These are phyloP conservation scores for Kwoniella heveanensis DNA, from an alignment of 768 basidiomycete genomes.

Conservation along the genomic window DNA sequence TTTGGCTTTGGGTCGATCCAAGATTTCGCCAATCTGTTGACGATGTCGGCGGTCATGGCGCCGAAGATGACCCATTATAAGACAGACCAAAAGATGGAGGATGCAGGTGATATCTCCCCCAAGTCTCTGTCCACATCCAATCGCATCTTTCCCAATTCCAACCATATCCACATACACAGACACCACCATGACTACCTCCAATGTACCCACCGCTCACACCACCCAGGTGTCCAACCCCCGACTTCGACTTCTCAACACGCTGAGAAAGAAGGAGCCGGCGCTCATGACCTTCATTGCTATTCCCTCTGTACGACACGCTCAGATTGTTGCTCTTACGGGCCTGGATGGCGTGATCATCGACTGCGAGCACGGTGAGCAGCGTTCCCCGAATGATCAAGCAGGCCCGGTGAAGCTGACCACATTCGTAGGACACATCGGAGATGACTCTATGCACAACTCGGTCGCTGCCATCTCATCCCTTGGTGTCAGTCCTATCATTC, in stretches of 20 bases:
- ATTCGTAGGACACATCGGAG: constrained; percentile 44
- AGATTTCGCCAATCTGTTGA: no score
- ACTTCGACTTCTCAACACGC: constrained; percentile 37
- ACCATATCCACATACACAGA: not conserved
- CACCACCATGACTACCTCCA: constrained; percentile 7
- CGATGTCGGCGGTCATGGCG: no score
- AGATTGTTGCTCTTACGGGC: constrained; percentile 41
- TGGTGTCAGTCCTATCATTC: constrained; percentile 42
- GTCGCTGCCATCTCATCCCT: constrained; percentile 44
- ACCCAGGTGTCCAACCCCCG: constrained; percentile 36
- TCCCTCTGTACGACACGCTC: constrained; percentile 30
- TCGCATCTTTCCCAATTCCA: not conserved
- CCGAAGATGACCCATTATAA: no score
- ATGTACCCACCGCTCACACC: constrained; percentile 28
- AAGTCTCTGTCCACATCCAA: not conserved
- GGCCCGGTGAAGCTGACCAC: no score
- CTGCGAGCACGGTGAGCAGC: constrained; percentile 48
- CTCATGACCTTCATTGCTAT: constrained; percentile 47
- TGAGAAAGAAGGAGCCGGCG: constrained; percentile 27
- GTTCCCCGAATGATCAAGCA: not conserved
- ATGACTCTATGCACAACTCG: constrained; percentile 48
- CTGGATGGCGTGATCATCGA: constrained; percentile 50
- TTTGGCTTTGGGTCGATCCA: no score
- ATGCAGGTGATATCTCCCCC: no score
- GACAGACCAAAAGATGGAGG: no score